phyloP scores from a whole-genome alignment of 2,329 filamentous ascomycete species.

The Colletotrichum magnum region DNA sequence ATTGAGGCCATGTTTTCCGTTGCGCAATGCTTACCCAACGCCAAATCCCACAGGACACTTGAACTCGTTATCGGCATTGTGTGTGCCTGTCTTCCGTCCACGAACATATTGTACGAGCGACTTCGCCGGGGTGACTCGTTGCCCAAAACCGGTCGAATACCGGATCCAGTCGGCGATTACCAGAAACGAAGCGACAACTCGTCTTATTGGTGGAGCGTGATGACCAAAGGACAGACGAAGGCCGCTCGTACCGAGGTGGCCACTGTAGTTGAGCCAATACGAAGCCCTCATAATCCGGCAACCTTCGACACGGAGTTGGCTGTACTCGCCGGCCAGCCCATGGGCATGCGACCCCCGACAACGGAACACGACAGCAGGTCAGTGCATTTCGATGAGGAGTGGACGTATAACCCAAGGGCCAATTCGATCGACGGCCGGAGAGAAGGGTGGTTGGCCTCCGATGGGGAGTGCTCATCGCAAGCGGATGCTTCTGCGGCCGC shows the following conservation, averaged over 20 bases:
- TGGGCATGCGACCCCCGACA: not conserved
- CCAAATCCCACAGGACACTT: constrained; percentile 12
- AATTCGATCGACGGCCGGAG: constrained; percentile 36
- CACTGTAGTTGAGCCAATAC: not conserved
- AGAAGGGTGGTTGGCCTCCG: constrained; percentile 30
- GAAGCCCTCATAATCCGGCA: not conserved
- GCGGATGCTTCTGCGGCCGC: not conserved
- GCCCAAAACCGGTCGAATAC: constrained; percentile 1
- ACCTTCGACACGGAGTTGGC: constrained; percentile 37
- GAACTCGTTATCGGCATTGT: constrained; percentile 42
- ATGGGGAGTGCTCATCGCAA: not conserved
- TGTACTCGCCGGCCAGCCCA: constrained; percentile 11
- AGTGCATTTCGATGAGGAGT: not conserved
- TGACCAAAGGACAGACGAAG: constrained; percentile 16
- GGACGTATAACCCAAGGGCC: constrained; percentile 4
- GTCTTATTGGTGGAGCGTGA: constrained; percentile 28
- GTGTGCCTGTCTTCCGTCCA: constrained; percentile 41
- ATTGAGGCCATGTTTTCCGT: not conserved
- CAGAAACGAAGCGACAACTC: not conserved
- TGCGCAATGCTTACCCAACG: no score
- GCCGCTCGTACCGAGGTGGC: not conserved
- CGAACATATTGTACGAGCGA: constrained; percentile 40
- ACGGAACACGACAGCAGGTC: not conserved
- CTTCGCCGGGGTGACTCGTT: not conserved
- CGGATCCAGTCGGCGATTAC: not conserved